Base-by-base conservation (phyloP, 306 rosid species). In the Cyamopsis tetragonoloba region DNA sequence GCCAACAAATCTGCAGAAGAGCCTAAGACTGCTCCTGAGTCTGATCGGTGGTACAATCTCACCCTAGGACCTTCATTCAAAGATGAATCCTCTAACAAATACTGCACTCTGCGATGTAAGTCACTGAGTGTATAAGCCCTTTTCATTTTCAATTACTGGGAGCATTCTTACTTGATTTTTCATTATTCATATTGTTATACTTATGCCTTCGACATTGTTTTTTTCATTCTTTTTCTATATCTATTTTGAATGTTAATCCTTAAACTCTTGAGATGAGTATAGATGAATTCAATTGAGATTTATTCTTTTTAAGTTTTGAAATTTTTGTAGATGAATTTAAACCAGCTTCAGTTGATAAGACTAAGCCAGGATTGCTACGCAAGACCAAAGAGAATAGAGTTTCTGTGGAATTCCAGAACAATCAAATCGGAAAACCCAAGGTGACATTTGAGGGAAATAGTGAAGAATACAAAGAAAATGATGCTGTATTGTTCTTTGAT, bases 31-130 rank as follows among this genome's bases (percentile, higher is more conserved):
- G 97, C 86, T 66, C 97, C 96, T 14, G 80, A 83, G 55, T 42
- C 91, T 70, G 91, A 86, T 80, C 81, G 80, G 6, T 93, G 98
- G 98, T 93, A 86, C 76, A 72, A 89, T 65, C 88, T 93, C 10
- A 83, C 86, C 37, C 81, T 93, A 1, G 98, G 98, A 24, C 63
- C 96, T 30, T 89, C 98, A 56, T 89, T 87, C 88, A 86, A 89
- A 76, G 81, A 81, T 14, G 96, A 89, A 0, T 87, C 96, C 4
- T 83, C 91, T 66, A 87, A 72, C 80, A 87, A 87, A 74, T 89
- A 77, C 72, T 92, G 98, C 83, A 92, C 98, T 56, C 77, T 92
- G 0, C 92, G 98, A 72, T 92, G 98, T 92, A 79, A 84, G 88
- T 75, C 35, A 3, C 35, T 4, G 19, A 30, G 14, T 18, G 9